Evolutionary conservation across 2,329 filamentous ascomycete genomes (phyloP).

Genomic region (Lasiodiplodia citricola): DNA sequence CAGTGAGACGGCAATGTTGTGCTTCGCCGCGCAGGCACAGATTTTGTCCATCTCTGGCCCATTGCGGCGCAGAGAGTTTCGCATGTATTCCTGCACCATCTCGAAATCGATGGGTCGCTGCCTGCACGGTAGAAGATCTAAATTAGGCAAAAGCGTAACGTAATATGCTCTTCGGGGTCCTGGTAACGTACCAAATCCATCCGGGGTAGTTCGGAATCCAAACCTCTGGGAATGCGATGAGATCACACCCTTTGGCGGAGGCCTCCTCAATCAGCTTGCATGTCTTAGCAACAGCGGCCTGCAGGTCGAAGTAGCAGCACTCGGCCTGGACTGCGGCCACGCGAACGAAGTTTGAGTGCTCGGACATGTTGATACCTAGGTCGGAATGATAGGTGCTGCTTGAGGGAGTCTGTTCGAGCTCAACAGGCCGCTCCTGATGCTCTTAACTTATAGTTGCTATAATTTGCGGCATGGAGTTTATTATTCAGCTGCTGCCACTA

Average conservation of each 20-base stretch:
- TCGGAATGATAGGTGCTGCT: too few species aligned
- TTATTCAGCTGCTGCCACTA: too few species aligned
- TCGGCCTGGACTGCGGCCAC: constrained; percentile 64
- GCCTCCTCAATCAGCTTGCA: constrained; percentile 63
- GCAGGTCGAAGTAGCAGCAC: constrained; percentile 65
- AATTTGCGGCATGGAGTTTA: too few species aligned
- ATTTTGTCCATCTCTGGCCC: constrained; percentile 53
- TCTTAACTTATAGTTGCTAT: too few species aligned
- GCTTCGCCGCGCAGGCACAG: constrained; percentile 38
- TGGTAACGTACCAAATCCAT: constrained; percentile 51
- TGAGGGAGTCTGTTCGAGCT: too few species aligned
- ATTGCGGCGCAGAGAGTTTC: constrained; percentile 49
- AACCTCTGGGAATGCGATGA: constrained; percentile 58
- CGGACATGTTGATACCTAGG: neutral
- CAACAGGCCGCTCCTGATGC: too few species aligned
- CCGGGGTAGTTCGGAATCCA: constrained; percentile 54
- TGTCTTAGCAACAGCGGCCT: constrained; percentile 61
- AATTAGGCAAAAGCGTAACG: neutral
- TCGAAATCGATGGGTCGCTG: constrained; percentile 49
- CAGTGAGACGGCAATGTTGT: constrained; percentile 44
- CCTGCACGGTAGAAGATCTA: constrained; percentile 35
- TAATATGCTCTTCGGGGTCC: neutral
- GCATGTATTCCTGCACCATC: constrained; percentile 48
- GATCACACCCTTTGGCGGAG: constrained; percentile 57
- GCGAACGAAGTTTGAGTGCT: constrained; percentile 1